These are phyloP conservation scores for Epichloe scottii DNA, from an alignment of 2,329 filamentous ascomycete genomes.

Conservation along the genomic window DNA sequence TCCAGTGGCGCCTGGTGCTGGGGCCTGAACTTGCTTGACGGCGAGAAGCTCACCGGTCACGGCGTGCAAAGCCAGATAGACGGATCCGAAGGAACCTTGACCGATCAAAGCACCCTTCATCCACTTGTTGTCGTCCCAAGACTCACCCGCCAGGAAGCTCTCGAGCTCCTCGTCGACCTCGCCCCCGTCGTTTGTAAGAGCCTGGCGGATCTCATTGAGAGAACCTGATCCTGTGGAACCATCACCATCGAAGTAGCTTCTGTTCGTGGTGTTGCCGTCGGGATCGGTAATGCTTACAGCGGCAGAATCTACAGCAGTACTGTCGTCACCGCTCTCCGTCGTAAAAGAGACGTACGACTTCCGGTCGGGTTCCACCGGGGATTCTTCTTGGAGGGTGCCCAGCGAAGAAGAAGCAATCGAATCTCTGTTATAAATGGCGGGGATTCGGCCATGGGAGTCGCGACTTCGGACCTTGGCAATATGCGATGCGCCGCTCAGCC, in stretches of 20 bases:
- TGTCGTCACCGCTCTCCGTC: constrained; percentile 62
- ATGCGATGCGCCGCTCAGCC: constrained; percentile 48
- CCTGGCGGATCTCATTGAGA: constrained; percentile 71
- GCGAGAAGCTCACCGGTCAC: constrained; percentile 95
- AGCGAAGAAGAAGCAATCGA: constrained; percentile 82
- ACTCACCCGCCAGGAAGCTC: constrained; percentile 83
- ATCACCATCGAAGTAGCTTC: constrained; percentile 78
- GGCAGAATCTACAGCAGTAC: constrained; percentile 22
- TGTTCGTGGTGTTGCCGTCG: constrained; percentile 55
- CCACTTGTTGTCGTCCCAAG: constrained; percentile 95
- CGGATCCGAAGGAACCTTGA: constrained; percentile 90
- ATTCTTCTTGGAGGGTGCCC: constrained; percentile 84
- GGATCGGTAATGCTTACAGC: constrained; percentile 66
- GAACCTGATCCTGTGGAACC: constrained; percentile 61
- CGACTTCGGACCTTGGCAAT: constrained; percentile 28
- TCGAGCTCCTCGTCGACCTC: constrained; percentile 80
- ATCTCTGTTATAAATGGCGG: constrained; percentile 52
- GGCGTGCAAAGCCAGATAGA: constrained; percentile 88
- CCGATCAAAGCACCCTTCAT: constrained; percentile 98
- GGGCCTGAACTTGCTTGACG: constrained; percentile 94
- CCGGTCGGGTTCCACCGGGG: constrained; percentile 70
- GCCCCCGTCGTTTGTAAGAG: constrained; percentile 81
- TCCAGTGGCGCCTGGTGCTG: constrained; percentile 62
- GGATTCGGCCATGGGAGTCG: constrained; percentile 35
- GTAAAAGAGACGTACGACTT: constrained; percentile 90